Conservation (phyloP, 1,284 basidiomycete genomes). For the Hymenochaete sp. region DNA sequence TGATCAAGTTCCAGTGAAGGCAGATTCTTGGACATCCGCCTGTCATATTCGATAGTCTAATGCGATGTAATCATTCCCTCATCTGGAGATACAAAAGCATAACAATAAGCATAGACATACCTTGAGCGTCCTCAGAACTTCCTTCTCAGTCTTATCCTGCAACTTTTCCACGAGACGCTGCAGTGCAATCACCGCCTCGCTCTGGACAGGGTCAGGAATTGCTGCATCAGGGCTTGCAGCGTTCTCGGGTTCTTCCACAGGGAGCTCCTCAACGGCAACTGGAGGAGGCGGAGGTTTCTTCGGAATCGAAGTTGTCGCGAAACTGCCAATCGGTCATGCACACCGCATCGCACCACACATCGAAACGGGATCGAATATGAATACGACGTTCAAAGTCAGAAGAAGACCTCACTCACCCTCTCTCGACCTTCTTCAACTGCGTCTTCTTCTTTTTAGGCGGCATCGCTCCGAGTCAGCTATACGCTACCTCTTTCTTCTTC, state of each 20-base stretch:
- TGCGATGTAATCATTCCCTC: constrained; percentile 4
- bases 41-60: constrained; percentile 79
- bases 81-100: neutral
- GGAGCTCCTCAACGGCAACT: constrained; percentile 29
- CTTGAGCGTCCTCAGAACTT: constrained; percentile 63
- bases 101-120: constrained; percentile 26
- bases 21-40: constrained; percentile 63
- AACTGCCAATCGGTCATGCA: constrained; percentile 25
- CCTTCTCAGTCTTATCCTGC: constrained; percentile 87
- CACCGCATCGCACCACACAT: neutral
- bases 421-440: constrained; percentile 64
- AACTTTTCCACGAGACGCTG: constrained; percentile 71
- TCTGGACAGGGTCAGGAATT: constrained; percentile 18
- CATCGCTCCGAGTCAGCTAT: constrained; percentile 36
- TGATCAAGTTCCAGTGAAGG: constrained; percentile 60
- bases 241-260: constrained; percentile 22
- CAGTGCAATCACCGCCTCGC: constrained; percentile 27
- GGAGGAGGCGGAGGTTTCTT: too few species aligned
- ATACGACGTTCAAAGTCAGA: neutral
- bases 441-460: constrained; percentile 77
- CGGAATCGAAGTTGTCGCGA: constrained; percentile 83
- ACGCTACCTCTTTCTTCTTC: neutral
- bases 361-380: neutral
- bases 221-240: constrained; percentile 14
- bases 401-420: constrained; percentile 34